Conservation (phyloP, 169 alveolate species). For the Fabrea salina region DNA sequence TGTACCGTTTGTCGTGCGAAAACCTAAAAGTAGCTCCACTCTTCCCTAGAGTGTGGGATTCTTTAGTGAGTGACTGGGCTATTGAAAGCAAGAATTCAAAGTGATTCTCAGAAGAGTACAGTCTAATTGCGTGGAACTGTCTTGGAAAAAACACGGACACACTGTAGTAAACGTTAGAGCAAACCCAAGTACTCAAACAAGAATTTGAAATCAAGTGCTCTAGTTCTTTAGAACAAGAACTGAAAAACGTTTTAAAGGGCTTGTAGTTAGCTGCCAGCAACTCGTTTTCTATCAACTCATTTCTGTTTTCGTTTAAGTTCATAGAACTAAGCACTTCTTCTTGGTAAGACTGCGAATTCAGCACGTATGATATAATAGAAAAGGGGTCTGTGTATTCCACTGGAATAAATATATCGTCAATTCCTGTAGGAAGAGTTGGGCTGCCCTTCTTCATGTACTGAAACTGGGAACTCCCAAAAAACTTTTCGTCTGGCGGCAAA, state of each 20-base stretch:
- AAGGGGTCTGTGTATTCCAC: constrained; percentile 18
- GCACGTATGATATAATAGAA: constrained; percentile 9
- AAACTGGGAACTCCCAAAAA: not conserved
- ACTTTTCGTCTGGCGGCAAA: no score
- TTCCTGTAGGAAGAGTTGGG: not conserved
- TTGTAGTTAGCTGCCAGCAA: not conserved
- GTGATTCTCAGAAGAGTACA: constrained; percentile 52
- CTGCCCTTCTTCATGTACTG: not conserved
- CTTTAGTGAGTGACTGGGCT: constrained; percentile 48
- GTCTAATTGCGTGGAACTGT: constrained; percentile 70
- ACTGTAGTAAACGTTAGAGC: constrained; percentile 41
- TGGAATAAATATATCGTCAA: not conserved
- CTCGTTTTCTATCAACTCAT: not conserved
- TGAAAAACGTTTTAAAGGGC: not conserved
- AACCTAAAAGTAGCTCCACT: constrained; percentile 49
- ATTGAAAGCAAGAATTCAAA: constrained; percentile 53
- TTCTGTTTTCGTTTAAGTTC: not conserved
- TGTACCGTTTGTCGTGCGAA: constrained; percentile 54
- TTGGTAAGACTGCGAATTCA: not conserved
- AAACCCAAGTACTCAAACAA: not conserved
- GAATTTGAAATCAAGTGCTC: not conserved
- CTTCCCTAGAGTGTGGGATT: constrained; percentile 66
- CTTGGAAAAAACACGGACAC: constrained; percentile 58
- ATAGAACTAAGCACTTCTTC: not conserved
- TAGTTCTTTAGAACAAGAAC: not conserved